These are phyloP conservation scores for Sicyos baderoa DNA, from an alignment of 306 rosid species.

Conservation along the genomic window DNA sequence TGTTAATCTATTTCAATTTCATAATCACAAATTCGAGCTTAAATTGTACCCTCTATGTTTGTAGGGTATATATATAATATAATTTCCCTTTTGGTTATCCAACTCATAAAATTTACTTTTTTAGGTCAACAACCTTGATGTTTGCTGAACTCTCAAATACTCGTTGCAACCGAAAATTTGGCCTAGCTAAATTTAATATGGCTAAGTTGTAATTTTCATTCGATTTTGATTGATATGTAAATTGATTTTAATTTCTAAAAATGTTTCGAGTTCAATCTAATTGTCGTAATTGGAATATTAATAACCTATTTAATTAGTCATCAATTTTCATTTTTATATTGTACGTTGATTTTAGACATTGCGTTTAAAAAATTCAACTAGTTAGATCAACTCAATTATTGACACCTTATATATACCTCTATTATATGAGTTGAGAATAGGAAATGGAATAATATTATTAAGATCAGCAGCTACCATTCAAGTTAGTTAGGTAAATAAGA, in stretches of 20 bases:
- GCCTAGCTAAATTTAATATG: not conserved
- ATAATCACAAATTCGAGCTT: too few species aligned
- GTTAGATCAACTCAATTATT: not conserved
- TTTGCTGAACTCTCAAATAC: not conserved
- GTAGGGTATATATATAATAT: too few species aligned
- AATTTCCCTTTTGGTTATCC: too few species aligned
- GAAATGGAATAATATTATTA: not conserved
- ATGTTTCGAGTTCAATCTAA: not conserved
- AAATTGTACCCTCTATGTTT: too few species aligned
- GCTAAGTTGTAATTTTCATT: not conserved
- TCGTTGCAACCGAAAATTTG: not conserved
- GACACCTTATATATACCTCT: not conserved
- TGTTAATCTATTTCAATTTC: too few species aligned
- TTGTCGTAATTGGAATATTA: not conserved
- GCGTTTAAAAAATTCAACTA: not conserved
- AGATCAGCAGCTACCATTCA: not conserved
- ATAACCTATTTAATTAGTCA: not conserved
- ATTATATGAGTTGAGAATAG: not conserved
- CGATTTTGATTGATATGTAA: not conserved
- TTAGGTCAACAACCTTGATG: too few species aligned
- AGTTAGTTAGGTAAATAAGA: not conserved
- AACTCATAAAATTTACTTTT: not conserved
- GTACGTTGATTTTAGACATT: not conserved
- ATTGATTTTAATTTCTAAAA: not conserved
- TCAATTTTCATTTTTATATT: not conserved